Base-by-base conservation (phyloP, 257 asterid species). In the Buddleja alternifolia region DNA sequence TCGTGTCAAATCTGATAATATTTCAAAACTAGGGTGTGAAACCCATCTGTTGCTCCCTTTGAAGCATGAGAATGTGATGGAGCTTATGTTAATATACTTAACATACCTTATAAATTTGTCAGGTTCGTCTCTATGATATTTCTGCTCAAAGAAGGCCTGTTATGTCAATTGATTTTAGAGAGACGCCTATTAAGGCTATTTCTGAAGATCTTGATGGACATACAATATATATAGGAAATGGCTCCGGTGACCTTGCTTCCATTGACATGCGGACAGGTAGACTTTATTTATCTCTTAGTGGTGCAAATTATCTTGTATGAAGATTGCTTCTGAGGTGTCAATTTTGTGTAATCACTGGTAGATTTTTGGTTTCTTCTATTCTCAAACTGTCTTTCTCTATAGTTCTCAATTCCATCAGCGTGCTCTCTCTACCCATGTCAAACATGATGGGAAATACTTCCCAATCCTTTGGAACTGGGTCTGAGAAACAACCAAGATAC, bases 61-160 rank as follows among this genome's bases (percentile, higher is more conserved):
- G 54, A 70, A 50, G 50, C 56, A 17, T 48, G 61, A 23, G 47
- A 58, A 60, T 24, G 51, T 34, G n/a, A 8, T 16, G 54, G 46
- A 42, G 55, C 62, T 48, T 40, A 23, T 63, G 63, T 48, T 56
- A 34, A 41, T 37, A 12, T 71, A 19, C 66, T 72, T 63, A 72
- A 42, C 24, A 25, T 44, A 70, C 56, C 42, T 25, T 59, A 29
- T 70, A 36, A 53, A 56, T 44, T 66, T 66, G 67, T 57, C 86
- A 93, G 99, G 92, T 94, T 61, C 96, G 92, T 50, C 86, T 94
- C 36, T 94, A 94, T 78, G 99, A 94, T 77, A 81, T 81, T 54
- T 89, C 99, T 77, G 86, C 99, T 67, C 97, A 91, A 78, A 86
- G 96, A 83, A 84, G 96, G 73, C 99, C 97, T 36, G 86, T 89